These are phyloP conservation scores for Eutypa lata DNA, from an alignment of 2,329 filamentous ascomycete genomes.

Conservation along the genomic window DNA sequence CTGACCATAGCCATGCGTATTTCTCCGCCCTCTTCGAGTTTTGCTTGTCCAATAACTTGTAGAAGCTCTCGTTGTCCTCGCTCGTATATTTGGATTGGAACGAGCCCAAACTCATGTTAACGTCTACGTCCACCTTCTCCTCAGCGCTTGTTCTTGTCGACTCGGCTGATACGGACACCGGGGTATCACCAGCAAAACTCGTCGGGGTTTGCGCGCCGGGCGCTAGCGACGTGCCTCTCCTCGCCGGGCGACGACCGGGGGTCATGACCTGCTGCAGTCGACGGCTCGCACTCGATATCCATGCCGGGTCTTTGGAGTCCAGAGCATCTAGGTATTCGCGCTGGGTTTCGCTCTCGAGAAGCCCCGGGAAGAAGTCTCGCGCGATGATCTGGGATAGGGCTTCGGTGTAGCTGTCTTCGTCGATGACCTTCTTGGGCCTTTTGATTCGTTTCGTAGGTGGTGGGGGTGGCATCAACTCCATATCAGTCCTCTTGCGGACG, in stretches of 20 bases:
- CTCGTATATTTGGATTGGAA: conserved; percentile 95
- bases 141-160: conserved; percentile 32
- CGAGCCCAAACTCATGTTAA: conserved; percentile 74
- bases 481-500: conserved; percentile 62
- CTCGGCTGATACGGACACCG: conserved; percentile 52
- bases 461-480: conserved; percentile 82
- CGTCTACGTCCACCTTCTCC: conserved; percentile 56
- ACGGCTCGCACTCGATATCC: conserved; percentile 80
- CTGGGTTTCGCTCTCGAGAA: conserved; percentile 81
- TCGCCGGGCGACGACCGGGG: conserved; percentile 50
- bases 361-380: conserved; percentile 92
- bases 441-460: conserved; percentile 86
- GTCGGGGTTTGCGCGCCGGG: conserved; percentile 56
- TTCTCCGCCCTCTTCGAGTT: conserved; percentile 82
- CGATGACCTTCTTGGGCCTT: conserved; percentile 79
- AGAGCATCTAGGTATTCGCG: conserved; percentile 90
- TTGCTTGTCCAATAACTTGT: conserved; percentile 84
- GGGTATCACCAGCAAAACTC: conserved; percentile 70
- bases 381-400: conserved; percentile 92
- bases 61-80: conserved; percentile 97
- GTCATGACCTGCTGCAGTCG: conserved; percentile 78
- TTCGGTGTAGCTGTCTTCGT: conserved; percentile 91
- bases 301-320: conserved; percentile 77
- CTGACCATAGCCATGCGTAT: conserved; percentile 83
- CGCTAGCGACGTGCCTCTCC: conserved; percentile 31